phyloP scores from a whole-genome alignment of 148 eudicot species.

The Diospyros kaki region DNA sequence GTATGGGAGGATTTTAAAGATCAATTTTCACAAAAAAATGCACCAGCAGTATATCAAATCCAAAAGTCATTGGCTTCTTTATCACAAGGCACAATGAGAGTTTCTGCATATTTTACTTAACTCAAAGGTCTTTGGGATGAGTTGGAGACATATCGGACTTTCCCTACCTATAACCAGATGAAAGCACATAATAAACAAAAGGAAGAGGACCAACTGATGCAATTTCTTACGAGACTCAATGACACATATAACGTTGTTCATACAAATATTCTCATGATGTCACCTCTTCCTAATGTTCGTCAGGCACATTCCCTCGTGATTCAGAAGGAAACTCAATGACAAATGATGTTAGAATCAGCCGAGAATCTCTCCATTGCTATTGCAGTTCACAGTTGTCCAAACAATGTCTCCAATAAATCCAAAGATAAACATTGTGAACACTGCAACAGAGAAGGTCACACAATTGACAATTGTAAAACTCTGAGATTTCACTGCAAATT shows the following conservation, averaged over 20 bases:
- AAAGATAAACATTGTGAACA: slow-evolving; percentile 12
- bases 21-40: too few species aligned
- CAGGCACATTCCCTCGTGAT: slow-evolving; percentile 12
- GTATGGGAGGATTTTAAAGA: slow-evolving; percentile 2
- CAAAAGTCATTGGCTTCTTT: slow-evolving; percentile 13
- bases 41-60: slow-evolving; percentile 9
- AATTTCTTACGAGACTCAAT: slow-evolving; percentile 11
- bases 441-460: slow-evolving; percentile 13
- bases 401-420: background rate
- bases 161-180: slow-evolving; percentile 10
- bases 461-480: slow-evolving; percentile 13
- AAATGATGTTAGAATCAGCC: slow-evolving; percentile 2
- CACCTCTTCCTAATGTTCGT: slow-evolving; percentile 13
- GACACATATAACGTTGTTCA: slow-evolving; percentile 6
- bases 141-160: background rate
- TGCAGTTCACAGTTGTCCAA: background rate
- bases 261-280: slow-evolving; percentile 13
- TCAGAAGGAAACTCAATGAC: slow-evolving; percentile 2
- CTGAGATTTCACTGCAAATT: background rate
- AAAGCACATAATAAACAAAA: slow-evolving; percentile 4
- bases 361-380: background rate
- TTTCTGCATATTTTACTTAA: slow-evolving; percentile 11
- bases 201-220: slow-evolving; percentile 9
- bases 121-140: slow-evolving; percentile 16
- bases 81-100: slow-evolving; percentile 12